Evolutionary conservation across 176 grass and related monocot species (phyloP).

Genomic region (Carex pumila): DNA sequence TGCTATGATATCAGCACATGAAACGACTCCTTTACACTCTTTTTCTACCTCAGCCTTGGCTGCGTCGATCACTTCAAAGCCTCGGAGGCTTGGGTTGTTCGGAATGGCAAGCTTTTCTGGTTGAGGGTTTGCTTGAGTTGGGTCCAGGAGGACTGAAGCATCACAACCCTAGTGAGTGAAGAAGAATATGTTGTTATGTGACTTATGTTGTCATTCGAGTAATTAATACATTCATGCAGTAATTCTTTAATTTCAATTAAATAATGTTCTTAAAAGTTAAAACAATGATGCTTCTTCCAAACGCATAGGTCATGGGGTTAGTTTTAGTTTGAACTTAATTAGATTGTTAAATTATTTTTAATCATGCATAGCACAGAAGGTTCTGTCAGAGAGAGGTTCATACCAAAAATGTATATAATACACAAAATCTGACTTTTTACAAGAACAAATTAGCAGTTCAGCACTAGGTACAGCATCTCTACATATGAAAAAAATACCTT

Average conservation of each 20-base stretch:
- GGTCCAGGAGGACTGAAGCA: too few species aligned
- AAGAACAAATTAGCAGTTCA: not conserved
- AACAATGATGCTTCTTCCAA: not conserved
- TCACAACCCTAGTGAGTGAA: too few species aligned
- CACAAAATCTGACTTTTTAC: not conserved
- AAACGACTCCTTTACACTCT: slow-evolving; percentile 1
- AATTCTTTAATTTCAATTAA: not conserved
- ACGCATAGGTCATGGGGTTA: not conserved
- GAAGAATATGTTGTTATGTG: not conserved
- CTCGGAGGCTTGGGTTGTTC: slow-evolving; percentile 11
- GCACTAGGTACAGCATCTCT: not conserved
- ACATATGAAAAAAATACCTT: not conserved
- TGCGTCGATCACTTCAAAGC: slow-evolving; percentile 14
- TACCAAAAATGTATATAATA: too few species aligned
- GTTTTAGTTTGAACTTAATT: too few species aligned
- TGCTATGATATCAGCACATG: slow-evolving; percentile 22
- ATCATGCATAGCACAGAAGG: too few species aligned
- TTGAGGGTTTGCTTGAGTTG: too few species aligned
- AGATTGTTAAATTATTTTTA: too few species aligned
- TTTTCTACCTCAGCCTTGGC: slow-evolving; percentile 2
- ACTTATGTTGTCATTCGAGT: not conserved
- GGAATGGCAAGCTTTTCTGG: not conserved
- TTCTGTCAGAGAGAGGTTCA: too few species aligned
- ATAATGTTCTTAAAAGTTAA: not conserved
- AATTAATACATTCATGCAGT: not conserved